Evolutionary conservation across 331 rosid genomes (phyloP), one percentile per base, ranked within the genome.

Genomic region (Stylosanthes scabra): DNA sequence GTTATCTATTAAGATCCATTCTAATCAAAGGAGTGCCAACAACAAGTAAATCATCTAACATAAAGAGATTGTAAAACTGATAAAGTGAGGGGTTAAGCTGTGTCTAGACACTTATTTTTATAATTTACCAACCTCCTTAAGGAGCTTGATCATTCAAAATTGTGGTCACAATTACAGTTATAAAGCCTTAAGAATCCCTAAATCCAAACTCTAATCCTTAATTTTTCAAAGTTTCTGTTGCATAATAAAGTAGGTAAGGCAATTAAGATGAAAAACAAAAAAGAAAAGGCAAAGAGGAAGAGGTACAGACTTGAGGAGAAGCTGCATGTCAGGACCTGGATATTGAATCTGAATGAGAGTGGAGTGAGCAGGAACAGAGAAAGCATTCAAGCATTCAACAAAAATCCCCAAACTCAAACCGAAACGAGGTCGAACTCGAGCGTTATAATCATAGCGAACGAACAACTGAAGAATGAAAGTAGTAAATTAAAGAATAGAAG

Each of bases 241-340:
- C 9, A 41, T 42, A 54, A 8, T 4, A 47, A 10, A 47, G 13
- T 47, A 47, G 16, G 14, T 47, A 49, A 49, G 55, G 55, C 55
- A 49, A 12, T 51, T 2, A 51, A 51, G 57, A 54, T 11, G 37
- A 31, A 55, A 37, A 41, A 14, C 5, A 9, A 65, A 14, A 72
- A 66, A 15, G 9, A 50, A 46, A 31, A 34, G 8, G 2, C 51
- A 9, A 29, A 1, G n/a, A 67, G 11, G n/a, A 5, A 13, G n/a
- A 69, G 9, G 16, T 40, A 77, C 87, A 73, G 76, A 93, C 97
- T 85, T 93, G 82, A 93, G 89, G 78, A 91, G 93, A 81, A 93
- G 81, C 81, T 93, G 98, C 98, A 91, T 93, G 66, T 93, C 97
- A 55, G 95, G 95, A 42, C 96, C 98, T 0, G 98, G 98, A 81